phyloP scores from a whole-genome alignment of 139 green algal species.

The Chlorella sp. region DNA sequence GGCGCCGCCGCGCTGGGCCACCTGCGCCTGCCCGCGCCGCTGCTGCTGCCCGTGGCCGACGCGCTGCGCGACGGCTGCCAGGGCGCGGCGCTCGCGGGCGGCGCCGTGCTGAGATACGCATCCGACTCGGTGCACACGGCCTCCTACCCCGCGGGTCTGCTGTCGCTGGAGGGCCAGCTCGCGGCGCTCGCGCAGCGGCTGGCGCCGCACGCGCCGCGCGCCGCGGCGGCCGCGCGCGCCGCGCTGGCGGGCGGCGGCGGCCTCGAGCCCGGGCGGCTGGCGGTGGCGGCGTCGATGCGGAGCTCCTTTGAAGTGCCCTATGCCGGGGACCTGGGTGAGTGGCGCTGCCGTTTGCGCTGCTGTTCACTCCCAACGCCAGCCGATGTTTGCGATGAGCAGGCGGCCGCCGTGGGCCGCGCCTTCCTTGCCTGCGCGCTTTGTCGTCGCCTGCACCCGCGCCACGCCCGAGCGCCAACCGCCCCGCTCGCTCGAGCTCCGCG shows the following conservation, averaged over 20 bases:
- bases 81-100: slow-evolving; percentile 42
- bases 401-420: neutral
- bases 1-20: slow-evolving; percentile 50
- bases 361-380: neutral
- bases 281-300: slow-evolving; percentile 1
- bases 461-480: too few species aligned
- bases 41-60: slow-evolving; percentile 80
- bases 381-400: neutral
- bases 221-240: slow-evolving; percentile 43
- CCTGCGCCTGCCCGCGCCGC: slow-evolving; percentile 48
- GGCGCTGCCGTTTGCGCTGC: too few species aligned
- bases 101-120: slow-evolving; percentile 31
- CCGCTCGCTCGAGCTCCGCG: too few species aligned
- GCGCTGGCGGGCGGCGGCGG: slow-evolving; percentile 4
- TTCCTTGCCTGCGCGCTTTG: neutral
- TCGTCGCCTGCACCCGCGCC: too few species aligned
- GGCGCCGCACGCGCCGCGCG: slow-evolving; percentile 14
- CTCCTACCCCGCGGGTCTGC: slow-evolving; percentile 37
- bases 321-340: too few species aligned
- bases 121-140: slow-evolving; percentile 66
- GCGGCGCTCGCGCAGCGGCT: slow-evolving; percentile 59
- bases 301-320: slow-evolving; percentile 13
- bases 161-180: slow-evolving; percentile 55
- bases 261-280: slow-evolving; percentile 4
- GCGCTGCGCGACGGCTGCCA: slow-evolving; percentile 67